These are phyloP conservation scores for Saccharomyces pastorianus DNA, from an alignment of 1,139 yeast species.

Conservation along the genomic window DNA sequence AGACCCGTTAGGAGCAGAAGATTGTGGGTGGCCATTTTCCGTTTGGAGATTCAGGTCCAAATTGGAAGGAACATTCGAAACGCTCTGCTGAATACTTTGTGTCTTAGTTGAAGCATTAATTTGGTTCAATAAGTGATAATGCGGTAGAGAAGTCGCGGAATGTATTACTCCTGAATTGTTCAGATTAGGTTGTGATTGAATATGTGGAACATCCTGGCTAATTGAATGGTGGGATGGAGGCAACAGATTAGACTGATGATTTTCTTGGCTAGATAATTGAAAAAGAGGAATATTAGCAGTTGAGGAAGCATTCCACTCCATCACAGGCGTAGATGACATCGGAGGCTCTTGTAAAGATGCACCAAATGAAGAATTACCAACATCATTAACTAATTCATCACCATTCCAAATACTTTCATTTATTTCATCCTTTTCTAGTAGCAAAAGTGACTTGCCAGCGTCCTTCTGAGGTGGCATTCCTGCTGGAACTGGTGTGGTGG, in stretches of 20 bases:
- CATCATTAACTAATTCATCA: slow-evolving; percentile 30
- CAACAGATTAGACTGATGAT: background rate
- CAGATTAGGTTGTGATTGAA: background rate
- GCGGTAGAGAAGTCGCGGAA: background rate
- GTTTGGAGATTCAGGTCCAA: background rate
- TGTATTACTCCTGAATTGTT: background rate
- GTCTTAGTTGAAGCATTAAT: background rate
- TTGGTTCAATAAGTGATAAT: background rate
- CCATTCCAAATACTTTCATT: slow-evolving; percentile 42
- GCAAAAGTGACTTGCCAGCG: slow-evolving; percentile 45
- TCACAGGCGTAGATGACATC: slow-evolving; percentile 27
- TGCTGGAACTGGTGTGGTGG: slow-evolving; percentile 25
- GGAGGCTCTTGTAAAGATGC: slow-evolving; percentile 22
- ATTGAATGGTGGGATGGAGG: background rate
- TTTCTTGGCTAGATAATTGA: background rate
- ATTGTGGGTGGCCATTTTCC: background rate
- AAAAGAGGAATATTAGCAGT: background rate
- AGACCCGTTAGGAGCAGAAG: slow-evolving; percentile 10
- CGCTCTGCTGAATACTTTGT: background rate
- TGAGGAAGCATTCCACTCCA: slow-evolving; percentile 25
- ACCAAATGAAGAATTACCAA: slow-evolving; percentile 5
- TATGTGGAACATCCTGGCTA: background rate
- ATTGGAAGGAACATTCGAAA: background rate
- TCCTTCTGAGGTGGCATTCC: slow-evolving; percentile 19
- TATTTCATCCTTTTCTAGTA: slow-evolving; percentile 45